Percentiles rank a stretch among this genome's conserved stretches.
phyloP scores from a whole-genome alignment of 164 flowering plant genomes.

The Buxus sempervirens region DNA sequence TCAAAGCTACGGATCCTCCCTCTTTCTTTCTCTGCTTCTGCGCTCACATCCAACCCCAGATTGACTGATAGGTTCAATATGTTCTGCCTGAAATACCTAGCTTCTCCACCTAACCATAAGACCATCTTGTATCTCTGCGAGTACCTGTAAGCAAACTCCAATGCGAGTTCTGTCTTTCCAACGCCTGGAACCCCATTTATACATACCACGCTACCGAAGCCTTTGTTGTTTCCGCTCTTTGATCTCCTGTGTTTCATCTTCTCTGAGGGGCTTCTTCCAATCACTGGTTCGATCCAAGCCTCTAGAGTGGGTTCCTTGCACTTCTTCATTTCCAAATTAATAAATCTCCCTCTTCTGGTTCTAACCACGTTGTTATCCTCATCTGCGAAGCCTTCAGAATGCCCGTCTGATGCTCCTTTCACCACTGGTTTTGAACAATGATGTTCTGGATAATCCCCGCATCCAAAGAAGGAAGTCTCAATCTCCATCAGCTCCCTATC shows the following conservation, averaged over 20 bases:
- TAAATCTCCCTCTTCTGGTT: slow-evolving; percentile 41
- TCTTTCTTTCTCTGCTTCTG: slow-evolving; percentile 76
- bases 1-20: slow-evolving; percentile 83
- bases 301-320: slow-evolving; percentile 65
- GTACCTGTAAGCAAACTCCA: slow-evolving; percentile 76
- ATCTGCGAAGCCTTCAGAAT: slow-evolving; percentile 64
- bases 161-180: slow-evolving; percentile 87
- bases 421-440: slow-evolving; percentile 22
- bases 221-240: slow-evolving; percentile 50
- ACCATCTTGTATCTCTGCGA: slow-evolving; percentile 83
- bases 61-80: slow-evolving; percentile 59
- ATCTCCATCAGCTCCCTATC: slow-evolving; percentile 75
- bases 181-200: slow-evolving; percentile 63
- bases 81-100: slow-evolving; percentile 75
- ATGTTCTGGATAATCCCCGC: slow-evolving; percentile 37
- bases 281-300: slow-evolving; percentile 67
- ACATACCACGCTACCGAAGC: slow-evolving; percentile 53
- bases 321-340: slow-evolving; percentile 61
- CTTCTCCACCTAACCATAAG: slow-evolving; percentile 89
- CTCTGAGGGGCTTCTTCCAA: slow-evolving; percentile 53
- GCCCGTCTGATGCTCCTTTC: slow-evolving; percentile 43
- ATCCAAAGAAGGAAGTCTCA: slow-evolving; percentile 60
- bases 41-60: slow-evolving; percentile 79
- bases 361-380: slow-evolving; percentile 47
- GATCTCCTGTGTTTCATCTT: slow-evolving; percentile 63